A percentile compares a stretch with the other conserved stretches of the same genome.
Conservation (phyloP, 2,329 filamentous ascomycete genomes). For the Domatiomyces catenatus region DNA sequence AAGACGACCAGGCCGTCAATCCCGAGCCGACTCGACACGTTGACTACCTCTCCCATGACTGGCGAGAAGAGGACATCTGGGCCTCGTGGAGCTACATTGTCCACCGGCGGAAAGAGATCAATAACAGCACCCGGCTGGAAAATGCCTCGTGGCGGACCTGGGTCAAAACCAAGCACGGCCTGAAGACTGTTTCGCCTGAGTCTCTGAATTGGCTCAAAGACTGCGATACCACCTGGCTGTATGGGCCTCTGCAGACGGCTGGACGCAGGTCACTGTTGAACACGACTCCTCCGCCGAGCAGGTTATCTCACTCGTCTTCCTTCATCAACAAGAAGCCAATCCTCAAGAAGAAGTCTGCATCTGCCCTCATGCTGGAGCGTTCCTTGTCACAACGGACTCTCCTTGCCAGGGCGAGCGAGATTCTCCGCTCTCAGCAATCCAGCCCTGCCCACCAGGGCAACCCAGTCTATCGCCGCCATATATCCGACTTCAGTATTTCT, state of each 20-base stretch:
- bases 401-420: conserved; percentile 74
- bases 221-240: conserved; percentile 93
- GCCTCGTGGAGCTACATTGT: conserved; percentile 90
- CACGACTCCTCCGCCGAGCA: conserved; percentile 36
- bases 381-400: conserved; percentile 80
- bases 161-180: conserved; percentile 78
- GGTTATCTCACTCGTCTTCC: conserved; percentile 47
- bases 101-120: conserved; percentile 60
- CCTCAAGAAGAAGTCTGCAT: conserved; percentile 91
- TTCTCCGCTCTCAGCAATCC: conserved; percentile 66
- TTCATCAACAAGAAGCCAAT: conserved; percentile 74
- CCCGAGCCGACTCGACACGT: conserved; percentile 70
- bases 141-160: conserved; percentile 97
- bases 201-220: conserved; percentile 95
- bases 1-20: conserved; percentile 65
- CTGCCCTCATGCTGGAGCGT: conserved; percentile 81
- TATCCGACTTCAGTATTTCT: conserved; percentile 55
- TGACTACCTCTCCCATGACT: conserved; percentile 88
- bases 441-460: conserved; percentile 37
- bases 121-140: conserved; percentile 68
- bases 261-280: conserved; percentile 27
- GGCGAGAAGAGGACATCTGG: conserved; percentile 95
- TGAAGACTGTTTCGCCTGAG: conserved; percentile 80
- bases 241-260: conserved; percentile 65
- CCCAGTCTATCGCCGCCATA: conserved; percentile 42